Base-by-base conservation (phyloP, 2,329 filamentous ascomycete genomes). In the Sporothrix schenckii region DNA sequence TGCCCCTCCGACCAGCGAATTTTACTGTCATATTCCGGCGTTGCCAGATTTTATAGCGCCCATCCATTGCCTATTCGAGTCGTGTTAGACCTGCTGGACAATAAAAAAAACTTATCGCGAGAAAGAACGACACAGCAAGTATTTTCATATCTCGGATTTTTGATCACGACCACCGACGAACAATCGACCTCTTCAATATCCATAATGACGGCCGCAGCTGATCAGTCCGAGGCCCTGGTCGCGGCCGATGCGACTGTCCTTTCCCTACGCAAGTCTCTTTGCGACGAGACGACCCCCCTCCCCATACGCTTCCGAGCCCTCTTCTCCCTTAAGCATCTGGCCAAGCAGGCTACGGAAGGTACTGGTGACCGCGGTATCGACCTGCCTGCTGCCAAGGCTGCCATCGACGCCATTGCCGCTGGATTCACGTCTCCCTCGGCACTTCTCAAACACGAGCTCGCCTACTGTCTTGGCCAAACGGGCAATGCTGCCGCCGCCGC, bases 301-400 rank as follows among this genome's bases (percentile, higher is more conserved):
- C 91, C 94, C 52, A 86, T 92, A 74, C 93, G 95, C 74, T 99
- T 98, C 82, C 93, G 95, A 76, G 94, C 95, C 56, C 91, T 99
- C 76, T 99, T 99, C 84, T 97, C 94, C 21, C 89, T 99, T 72
- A 99, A 99, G 83, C 92, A 98, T 80, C 84, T 98, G 72, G 94
- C 95, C 63, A 89, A 87, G 71, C 87, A 89, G 74, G 80, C 76
- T 21, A 73, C 74, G 0, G 70, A 69, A 9, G 72, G 69, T 44
- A 41, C 88, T 89, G 76, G 78, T 80, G 39, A 61, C n/a, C 21
- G 41, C 34, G 66, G 60, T 24, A 54, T 74, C 4, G 56, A 61
- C 19, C 49, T 68, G 5, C 50, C 66, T 21, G 88, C 90, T 75
- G 78, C 81, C 44, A 80, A 83, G 44, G 83, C 83, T 11, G 87